phyloP scores from a whole-genome alignment of 2,329 filamentous ascomycete genomes.

The Dryadomyces sulphureus region DNA sequence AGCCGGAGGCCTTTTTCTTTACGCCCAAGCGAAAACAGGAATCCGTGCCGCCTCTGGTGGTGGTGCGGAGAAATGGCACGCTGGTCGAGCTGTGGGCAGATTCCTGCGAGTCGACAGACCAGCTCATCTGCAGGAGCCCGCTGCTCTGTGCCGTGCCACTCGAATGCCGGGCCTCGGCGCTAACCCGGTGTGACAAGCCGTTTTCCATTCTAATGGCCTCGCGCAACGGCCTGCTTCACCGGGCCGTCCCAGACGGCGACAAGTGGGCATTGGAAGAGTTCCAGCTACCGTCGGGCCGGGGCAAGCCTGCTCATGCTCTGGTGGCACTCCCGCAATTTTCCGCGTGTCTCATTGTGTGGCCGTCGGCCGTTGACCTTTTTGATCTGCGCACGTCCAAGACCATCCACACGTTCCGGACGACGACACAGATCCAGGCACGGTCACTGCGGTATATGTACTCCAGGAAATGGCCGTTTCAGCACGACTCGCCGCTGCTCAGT shows the following conservation, averaged over 20 bases:
- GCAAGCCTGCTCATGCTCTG: conserved; percentile 37
- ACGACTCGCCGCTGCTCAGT: conserved; percentile 39
- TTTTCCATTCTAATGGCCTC: conserved; percentile 32
- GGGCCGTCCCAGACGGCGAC: conserved; percentile 25
- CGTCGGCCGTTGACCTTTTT: conserved; percentile 42
- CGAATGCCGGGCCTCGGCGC: neutral
- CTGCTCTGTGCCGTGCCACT: conserved; percentile 34
- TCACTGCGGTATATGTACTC: conserved; percentile 47
- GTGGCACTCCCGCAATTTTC: conserved; percentile 43
- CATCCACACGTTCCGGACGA: conserved; percentile 46
- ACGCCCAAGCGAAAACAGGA: conserved; percentile 22
- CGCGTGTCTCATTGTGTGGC: conserved; percentile 44
- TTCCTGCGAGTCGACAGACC: conserved; percentile 24
- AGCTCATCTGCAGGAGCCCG: conserved; percentile 35
- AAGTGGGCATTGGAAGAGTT: conserved; percentile 37
- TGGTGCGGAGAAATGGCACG: conserved; percentile 50
- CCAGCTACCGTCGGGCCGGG: conserved; percentile 21
- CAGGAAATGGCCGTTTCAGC: conserved; percentile 32
- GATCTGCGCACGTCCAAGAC: conserved; percentile 40
- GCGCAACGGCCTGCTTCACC: conserved; percentile 33
- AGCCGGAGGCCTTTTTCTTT: conserved; percentile 51
- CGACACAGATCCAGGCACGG: conserved; percentile 38
- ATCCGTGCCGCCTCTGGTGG: conserved; percentile 32
- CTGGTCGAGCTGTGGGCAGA: conserved; percentile 43
- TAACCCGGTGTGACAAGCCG: conserved; percentile 3